Percentiles rank a stretch among this genome's conserved stretches.
Conservation (phyloP, 371 early-diverging fungal species). For the Nematocida homosporus region DNA sequence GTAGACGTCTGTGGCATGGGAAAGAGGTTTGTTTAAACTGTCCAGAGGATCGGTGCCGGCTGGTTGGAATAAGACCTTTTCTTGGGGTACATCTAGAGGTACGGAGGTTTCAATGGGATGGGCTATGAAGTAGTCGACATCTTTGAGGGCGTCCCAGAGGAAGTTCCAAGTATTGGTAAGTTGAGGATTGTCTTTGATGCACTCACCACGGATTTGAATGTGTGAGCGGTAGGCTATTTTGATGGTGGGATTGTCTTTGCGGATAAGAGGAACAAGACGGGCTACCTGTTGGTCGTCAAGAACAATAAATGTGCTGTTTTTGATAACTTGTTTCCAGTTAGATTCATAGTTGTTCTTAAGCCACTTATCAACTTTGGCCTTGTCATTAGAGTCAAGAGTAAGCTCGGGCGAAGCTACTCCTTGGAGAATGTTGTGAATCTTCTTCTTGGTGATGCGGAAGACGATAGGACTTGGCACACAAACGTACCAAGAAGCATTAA, state of each 20-base stretch:
- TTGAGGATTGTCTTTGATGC: conserved; percentile 66
- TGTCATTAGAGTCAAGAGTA: conserved; percentile 72
- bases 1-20: conserved; percentile 65
- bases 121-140: conserved; percentile 74
- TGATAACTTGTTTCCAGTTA: conserved; percentile 74
- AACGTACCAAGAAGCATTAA: conserved; percentile 71
- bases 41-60: conserved; percentile 72
- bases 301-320: conserved; percentile 73
- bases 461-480: conserved; percentile 52
- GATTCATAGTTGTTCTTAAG: conserved; percentile 72
- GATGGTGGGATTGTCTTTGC: conserved; percentile 70
- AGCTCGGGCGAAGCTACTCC: conserved; percentile 73
- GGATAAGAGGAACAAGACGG: conserved; percentile 75
- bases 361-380: conserved; percentile 73
- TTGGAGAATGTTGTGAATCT: conserved; percentile 81
- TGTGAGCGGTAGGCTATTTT: conserved; percentile 78
- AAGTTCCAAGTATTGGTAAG: conserved; percentile 69
- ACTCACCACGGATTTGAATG: conserved; percentile 73
- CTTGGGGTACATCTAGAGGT: conserved; percentile 71
- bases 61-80: conserved; percentile 72
- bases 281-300: conserved; percentile 77
- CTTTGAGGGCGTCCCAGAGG: conserved; percentile 73
- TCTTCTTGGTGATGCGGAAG: conserved; percentile 68
- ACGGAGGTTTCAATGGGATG: conserved; percentile 75
- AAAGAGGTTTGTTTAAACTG: conserved; percentile 72